Evolutionary conservation across 805 yeast species (phyloP), one percentile per base, ranked within the genome.

Genomic region (Phaffomyces thermotolerans): DNA sequence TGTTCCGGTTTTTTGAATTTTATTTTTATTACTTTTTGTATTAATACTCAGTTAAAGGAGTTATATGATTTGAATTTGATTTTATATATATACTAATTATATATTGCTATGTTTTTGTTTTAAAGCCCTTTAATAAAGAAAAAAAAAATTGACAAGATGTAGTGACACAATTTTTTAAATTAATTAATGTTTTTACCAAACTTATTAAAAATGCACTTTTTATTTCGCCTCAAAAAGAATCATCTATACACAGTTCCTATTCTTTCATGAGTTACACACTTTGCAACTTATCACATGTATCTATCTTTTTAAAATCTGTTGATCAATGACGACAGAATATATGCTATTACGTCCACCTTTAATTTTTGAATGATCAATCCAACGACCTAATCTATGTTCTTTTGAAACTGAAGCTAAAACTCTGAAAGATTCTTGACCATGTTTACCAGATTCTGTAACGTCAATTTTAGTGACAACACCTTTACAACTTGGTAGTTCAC

Each of bases 361-460:
- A 32, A 74, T 69, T 33, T 43, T 43, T 4, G 42, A 35, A 42
- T 75, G 70, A 37, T 73, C 69, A 23, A 80, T 63, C 96, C 96
- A 90, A 60, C 97, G 80, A 33, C 96, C 97, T 45, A 86, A 69
- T 59, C 84, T 78, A 58, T 84, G 95, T 64, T 91, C 96, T 63
- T 90, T 87, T 34, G 91, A 76, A 6, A 85, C 69, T 32, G 87
- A 71, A 0, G 84, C 91, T 50, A 76, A 67, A 10, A 88, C 65
- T 51, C 78, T 72, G 40, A 79, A 59, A 39, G 73, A 69, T 42
- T 72, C 74, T 43, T 72, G 71, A 27, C 73, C 72, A 36, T 73
- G 69, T 45, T 74, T 78, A 23, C 78, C 83, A 42, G 67, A 63
- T 44, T 70, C 78, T 9, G 76, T 72, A 24, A 69, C 69, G 46